Conservation (phyloP, 1,139 yeast genomes). For the Debaryomyces udenii region DNA sequence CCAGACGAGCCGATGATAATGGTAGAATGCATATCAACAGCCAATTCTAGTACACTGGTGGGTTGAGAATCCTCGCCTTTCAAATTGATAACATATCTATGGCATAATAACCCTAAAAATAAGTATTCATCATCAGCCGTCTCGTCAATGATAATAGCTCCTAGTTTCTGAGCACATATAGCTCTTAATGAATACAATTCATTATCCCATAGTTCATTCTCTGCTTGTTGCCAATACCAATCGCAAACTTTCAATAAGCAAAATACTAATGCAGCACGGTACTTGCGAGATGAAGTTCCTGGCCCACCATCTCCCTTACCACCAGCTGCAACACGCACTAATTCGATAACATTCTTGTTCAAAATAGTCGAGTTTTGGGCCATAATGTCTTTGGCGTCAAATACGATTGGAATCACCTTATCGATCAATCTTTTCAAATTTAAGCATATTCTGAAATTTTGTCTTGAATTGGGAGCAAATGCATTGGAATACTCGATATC, state of each 20-base stretch:
- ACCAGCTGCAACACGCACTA: constrained; percentile 78
- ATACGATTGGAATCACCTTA: constrained; percentile 65
- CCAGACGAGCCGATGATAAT: constrained; percentile 77
- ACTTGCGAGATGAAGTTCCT: constrained; percentile 62
- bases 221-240: constrained; percentile 72
- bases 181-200: constrained; percentile 64
- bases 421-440: constrained; percentile 76
- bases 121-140: constrained; percentile 62
- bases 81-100: constrained; percentile 67
- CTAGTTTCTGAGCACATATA: constrained; percentile 70
- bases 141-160: constrained; percentile 67
- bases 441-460: constrained; percentile 70
- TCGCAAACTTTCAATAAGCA: constrained; percentile 72
- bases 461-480: constrained; percentile 63
- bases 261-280: constrained; percentile 69
- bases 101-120: constrained; percentile 77
- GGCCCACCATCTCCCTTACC: constrained; percentile 66
- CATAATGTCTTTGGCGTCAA: constrained; percentile 52
- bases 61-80: constrained; percentile 67
- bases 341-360: constrained; percentile 57
- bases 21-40: constrained; percentile 84
- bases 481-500: constrained; percentile 12
- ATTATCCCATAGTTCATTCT: constrained; percentile 66
- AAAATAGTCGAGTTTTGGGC: constrained; percentile 65
- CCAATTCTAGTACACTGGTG: constrained; percentile 74